Conservation (phyloP, 176 grass and related monocot species). For the Pharus latifolius region DNA sequence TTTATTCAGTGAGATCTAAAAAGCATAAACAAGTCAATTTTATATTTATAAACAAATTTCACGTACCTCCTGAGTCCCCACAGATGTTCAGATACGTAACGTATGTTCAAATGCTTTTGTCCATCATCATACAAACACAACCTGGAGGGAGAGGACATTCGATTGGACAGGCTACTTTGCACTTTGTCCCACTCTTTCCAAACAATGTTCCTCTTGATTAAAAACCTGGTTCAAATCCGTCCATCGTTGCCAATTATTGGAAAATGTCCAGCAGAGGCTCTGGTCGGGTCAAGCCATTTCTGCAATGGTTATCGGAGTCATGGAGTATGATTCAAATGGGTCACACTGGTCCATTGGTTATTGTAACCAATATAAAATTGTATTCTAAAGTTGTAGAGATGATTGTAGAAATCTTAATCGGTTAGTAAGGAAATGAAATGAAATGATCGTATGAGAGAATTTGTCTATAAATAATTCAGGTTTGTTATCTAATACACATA, state of each 20-base stretch:
- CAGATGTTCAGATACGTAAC: no score
- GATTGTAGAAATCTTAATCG: no score
- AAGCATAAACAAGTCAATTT: neutral
- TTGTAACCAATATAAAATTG: no score
- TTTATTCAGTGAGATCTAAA: conserved; percentile 2
- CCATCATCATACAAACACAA: conserved; percentile 4
- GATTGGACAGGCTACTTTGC: conserved; percentile 12
- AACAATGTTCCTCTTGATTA: conserved; percentile 7
- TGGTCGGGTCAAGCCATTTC: no score
- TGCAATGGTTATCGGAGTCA: no score
- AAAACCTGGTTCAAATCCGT: neutral
- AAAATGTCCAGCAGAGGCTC: neutral
- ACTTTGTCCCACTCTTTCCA: conserved; percentile 1
- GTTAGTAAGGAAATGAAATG: no score
- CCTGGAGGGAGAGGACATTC: conserved; percentile 1
- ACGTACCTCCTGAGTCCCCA: neutral
- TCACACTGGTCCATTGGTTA: no score
- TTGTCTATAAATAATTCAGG: no score
- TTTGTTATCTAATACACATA: no score
- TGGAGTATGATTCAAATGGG: no score
- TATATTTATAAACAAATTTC: neutral
- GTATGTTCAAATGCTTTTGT: neutral
- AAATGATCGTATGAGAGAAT: no score
- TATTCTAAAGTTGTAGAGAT: no score
- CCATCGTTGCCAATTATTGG: neutral